Conservation (phyloP, 768 basidiomycete genomes). For the Rhizopogon sp. region DNA sequence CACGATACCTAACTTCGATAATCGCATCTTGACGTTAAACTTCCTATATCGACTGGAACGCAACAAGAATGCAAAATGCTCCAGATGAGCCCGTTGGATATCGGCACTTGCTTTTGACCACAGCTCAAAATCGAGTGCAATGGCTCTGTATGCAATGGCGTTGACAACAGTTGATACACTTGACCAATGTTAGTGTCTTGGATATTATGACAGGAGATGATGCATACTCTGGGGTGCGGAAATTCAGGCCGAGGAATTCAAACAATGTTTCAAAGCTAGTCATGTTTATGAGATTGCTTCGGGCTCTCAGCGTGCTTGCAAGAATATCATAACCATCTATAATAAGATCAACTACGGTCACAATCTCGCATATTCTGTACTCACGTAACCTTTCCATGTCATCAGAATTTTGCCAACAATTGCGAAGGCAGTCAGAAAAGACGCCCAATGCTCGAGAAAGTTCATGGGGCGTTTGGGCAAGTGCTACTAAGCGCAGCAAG, state of each 20-base stretch:
- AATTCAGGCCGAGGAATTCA: slow-evolving; percentile 82
- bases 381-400: slow-evolving; percentile 87
- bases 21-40: slow-evolving; percentile 74
- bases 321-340: slow-evolving; percentile 87
- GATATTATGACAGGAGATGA: not conserved
- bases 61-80: slow-evolving; percentile 77
- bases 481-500: slow-evolving; percentile 66
- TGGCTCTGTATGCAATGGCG: slow-evolving; percentile 70
- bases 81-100: slow-evolving; percentile 74
- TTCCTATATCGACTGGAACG: slow-evolving; percentile 64
- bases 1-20: slow-evolving; percentile 67
- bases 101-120: slow-evolving; percentile 73
- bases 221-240: slow-evolving; percentile 73
- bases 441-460: slow-evolving; percentile 68
- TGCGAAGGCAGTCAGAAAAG: slow-evolving; percentile 70
- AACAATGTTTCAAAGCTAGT: slow-evolving; percentile 80
- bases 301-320: slow-evolving; percentile 64
- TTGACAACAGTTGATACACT: slow-evolving; percentile 84
- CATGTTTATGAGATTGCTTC: slow-evolving; percentile 71
- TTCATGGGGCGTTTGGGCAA: slow-evolving; percentile 76
- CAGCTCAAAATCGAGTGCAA: slow-evolving; percentile 87
- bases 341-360: slow-evolving; percentile 5
- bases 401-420: slow-evolving; percentile 91
- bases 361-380: slow-evolving; percentile 23
- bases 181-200: not conserved